Conservation (phyloP, 176 grass and related monocot species). For the Oryza coarctata region DNA sequence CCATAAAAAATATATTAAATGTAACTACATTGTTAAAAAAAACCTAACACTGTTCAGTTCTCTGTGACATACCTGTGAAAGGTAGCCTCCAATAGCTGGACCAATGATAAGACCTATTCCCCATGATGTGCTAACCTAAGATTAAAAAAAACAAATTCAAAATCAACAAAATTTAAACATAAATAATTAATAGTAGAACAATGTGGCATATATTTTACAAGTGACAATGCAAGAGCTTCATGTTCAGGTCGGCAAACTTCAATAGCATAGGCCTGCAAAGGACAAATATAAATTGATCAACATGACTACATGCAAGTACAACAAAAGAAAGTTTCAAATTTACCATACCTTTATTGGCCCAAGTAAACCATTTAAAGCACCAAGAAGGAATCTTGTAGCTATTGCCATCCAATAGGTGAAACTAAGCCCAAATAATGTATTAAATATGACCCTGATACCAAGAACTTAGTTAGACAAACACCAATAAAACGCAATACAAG, state of each 20-base stretch:
- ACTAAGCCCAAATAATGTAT: constrained; percentile 88
- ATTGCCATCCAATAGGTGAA: constrained; percentile 92
- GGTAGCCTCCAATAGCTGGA: constrained; percentile 86
- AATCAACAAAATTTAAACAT: constrained; percentile 4
- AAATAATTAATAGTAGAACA: not conserved
- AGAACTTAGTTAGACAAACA: constrained; percentile 13
- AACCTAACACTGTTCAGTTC: not conserved
- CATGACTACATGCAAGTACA: not conserved
- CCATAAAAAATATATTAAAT: constrained; percentile 17
- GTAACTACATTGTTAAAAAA: not conserved
- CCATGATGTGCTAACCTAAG: constrained; percentile 68
- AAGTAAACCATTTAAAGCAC: constrained; percentile 82
- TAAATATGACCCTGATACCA: constrained; percentile 75
- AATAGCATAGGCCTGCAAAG: constrained; percentile 77
- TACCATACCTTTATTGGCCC: constrained; percentile 77
- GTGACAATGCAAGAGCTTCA: constrained; percentile 81
- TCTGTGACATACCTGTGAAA: constrained; percentile 58
- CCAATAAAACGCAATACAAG: not conserved
- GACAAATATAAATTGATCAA: not conserved
- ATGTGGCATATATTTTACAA: constrained; percentile 44
- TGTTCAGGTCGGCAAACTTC: constrained; percentile 83
- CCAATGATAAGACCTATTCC: constrained; percentile 84
- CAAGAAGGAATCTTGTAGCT: constrained; percentile 77
- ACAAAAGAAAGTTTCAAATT: not conserved
- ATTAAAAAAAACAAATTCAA: constrained; percentile 24